Percentiles rank a stretch among this genome's conserved stretches.
These are phyloP conservation scores for Chloranthus sessilifolius DNA, from an alignment of 164 flowering plant genomes.

Conservation along the genomic window DNA sequence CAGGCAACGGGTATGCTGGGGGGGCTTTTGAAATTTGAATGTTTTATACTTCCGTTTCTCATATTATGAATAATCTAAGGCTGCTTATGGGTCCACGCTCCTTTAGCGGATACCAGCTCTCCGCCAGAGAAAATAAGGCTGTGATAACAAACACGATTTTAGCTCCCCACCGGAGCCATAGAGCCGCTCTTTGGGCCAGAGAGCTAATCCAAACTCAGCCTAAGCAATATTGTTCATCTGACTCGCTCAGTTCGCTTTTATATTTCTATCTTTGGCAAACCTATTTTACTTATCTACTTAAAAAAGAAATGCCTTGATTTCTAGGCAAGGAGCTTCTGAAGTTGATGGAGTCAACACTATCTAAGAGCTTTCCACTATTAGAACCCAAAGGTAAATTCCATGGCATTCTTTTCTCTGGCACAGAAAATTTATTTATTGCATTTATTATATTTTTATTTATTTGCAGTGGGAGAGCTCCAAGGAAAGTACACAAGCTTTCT, in stretches of 20 bases:
- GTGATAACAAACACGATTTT: too few species aligned
- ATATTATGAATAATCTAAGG: neutral
- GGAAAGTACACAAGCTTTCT: conserved; percentile 34
- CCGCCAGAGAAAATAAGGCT: neutral
- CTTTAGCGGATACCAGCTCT: neutral
- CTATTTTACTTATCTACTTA: neutral
- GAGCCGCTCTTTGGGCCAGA: too few species aligned
- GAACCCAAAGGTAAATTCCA: conserved; percentile 32
- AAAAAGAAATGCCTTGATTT: conserved; percentile 1
- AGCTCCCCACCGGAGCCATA: too few species aligned
- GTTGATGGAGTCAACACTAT: conserved; percentile 31
- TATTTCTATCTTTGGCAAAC: too few species aligned
- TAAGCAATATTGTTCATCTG: too few species aligned
- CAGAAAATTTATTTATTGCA: neutral
- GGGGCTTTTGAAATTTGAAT: neutral
- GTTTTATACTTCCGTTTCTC: neutral
- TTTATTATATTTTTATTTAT: neutral
- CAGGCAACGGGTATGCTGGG: conserved; percentile 30
- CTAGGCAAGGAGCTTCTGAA: conserved; percentile 37
- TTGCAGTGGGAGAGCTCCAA: conserved; percentile 31
- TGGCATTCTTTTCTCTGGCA: neutral
- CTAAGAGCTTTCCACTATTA: conserved; percentile 25
- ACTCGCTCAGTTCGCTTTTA: too few species aligned
- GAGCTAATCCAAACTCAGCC: too few species aligned
- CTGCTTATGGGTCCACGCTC: neutral